A percentile compares a stretch with the other conserved stretches of the same genome.
phyloP scores from a whole-genome alignment of 768 basidiomycete species.

The Agrocybe pediades region DNA sequence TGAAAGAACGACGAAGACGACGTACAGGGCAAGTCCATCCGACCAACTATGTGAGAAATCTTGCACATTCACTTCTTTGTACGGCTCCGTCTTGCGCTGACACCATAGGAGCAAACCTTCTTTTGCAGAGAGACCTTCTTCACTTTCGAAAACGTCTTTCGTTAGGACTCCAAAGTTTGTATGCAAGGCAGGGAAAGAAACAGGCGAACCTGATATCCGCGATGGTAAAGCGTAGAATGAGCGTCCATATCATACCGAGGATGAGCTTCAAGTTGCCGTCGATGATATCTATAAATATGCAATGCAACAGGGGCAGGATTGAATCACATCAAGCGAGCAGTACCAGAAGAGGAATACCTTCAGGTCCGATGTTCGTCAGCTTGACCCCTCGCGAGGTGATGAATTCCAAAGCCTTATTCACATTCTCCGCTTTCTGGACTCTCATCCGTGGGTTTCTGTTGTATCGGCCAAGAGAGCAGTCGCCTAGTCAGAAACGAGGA shows the following conservation, averaged over 20 bases:
- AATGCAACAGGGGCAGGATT: constrained; percentile 6
- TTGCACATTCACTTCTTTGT: constrained; percentile 90
- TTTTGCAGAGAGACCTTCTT: constrained; percentile 98
- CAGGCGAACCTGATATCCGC: constrained; percentile 86
- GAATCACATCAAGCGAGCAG: background rate
- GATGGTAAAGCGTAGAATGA: constrained; percentile 96
- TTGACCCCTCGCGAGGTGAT: constrained; percentile 94
- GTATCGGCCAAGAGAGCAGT: constrained; percentile 92
- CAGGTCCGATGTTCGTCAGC: constrained; percentile 96
- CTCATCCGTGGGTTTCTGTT: constrained; percentile 89
- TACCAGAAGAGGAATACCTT: constrained; percentile 53
- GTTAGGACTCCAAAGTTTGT: constrained; percentile 5
- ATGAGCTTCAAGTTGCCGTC: constrained; percentile 99
- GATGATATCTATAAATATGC: constrained; percentile 74
- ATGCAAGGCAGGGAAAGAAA: background rate
- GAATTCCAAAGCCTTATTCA: constrained; percentile 94
- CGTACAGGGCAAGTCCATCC: constrained; percentile 93
- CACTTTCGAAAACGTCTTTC: constrained; percentile 47
- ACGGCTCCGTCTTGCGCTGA: constrained; percentile 91
- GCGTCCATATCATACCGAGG: constrained; percentile 99
- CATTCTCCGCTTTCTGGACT: constrained; percentile 98
- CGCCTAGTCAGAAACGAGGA: constrained; percentile 49
- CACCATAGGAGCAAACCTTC: constrained; percentile 98
- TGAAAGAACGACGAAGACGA: constrained; percentile 21
- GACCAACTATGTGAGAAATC: constrained; percentile 94